These are phyloP conservation scores for Theobroma grandiflorum DNA, from an alignment of 441 rosid species.

Conservation along the genomic window DNA sequence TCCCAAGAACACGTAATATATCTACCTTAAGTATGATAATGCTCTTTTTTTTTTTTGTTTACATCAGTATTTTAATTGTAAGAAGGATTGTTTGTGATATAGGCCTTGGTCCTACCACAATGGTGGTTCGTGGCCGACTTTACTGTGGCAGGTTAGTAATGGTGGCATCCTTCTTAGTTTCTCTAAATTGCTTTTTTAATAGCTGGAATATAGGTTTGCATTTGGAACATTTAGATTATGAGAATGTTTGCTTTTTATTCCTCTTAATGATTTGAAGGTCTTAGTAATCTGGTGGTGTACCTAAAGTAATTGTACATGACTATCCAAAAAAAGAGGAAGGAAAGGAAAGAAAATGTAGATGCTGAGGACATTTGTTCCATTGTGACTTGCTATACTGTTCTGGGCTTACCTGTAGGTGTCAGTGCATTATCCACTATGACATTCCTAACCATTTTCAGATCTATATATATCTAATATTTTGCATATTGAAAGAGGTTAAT, in stretches of 20 bases:
- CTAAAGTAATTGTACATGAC: slow-evolving; percentile 12
- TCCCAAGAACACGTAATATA: slow-evolving; percentile 88
- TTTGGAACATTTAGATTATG: neutral
- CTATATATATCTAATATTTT: neutral
- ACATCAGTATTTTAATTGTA: neutral
- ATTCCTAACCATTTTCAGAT: neutral
- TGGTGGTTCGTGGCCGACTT: slow-evolving; percentile 91
- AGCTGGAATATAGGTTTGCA: neutral
- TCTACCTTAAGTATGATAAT: slow-evolving; percentile 19
- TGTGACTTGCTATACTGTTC: neutral
- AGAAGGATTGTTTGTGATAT: slow-evolving; percentile 35
- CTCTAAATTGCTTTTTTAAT: neutral
- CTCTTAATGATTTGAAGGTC: neutral
- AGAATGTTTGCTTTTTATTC: neutral
- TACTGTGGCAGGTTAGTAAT: slow-evolving; percentile 86
- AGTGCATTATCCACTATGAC: neutral
- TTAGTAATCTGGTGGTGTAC: neutral
- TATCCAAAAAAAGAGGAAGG: neutral
- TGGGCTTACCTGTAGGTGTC: neutral
- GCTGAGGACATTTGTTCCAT: neutral
- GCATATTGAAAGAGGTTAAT: neutral
- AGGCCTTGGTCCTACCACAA: slow-evolving; percentile 98
- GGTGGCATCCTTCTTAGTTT: neutral
- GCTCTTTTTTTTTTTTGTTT: neutral
- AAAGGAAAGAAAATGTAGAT: neutral